Base-by-base conservation (phyloP, 1,284 basidiomycete species). In the Cerioporus squamosus region DNA sequence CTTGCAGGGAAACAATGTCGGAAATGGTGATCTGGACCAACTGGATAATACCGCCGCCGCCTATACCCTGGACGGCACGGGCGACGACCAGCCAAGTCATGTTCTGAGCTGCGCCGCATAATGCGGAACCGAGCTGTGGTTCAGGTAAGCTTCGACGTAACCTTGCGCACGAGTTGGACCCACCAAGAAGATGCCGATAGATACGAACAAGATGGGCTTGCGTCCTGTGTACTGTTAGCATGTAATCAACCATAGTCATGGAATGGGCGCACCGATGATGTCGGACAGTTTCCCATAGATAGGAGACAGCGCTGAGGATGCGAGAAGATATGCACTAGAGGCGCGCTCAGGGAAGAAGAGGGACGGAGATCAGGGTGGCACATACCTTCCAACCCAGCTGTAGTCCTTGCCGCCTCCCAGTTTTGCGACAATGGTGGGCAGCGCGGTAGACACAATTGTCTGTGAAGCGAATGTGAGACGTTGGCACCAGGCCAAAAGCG, bases 51-150 rank as follows among this genome's bases (percentile, higher is more conserved):
- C 89, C 91, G 10, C 91, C 91, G 4, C 91, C 91, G 26, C 93
- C 93, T 26, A 94, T 83, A 12, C 93, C 93, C 70, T 95, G 93
- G 1, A 95, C 77, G 1, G 90, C 93, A 64, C 93, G 83, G 47
- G 82, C 85, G 1, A 90, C 78, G 44, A 91, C 85, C 15, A 95
- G 76, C 92, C 79, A 88, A 2, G 77, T 81, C 83, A 93, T 90
- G 59, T 65, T 86, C 69, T 95, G 87, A 0, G 93, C 92, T 2
- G 91, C 88, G 14, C 92, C 93, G 65, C 91, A 94, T 57, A 95
- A 72, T 0, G 90, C 91, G 2, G 90, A 93, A 6, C 91, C 93
- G 60, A 93, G 71, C 82, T 90, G 18, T 9, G 54, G 15, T 14
- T 24, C 6, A 4, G 15, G 29, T 26, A 45, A 55, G 54, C n/a